Percentiles rank a stretch among this genome's conserved stretches.
These are phyloP conservation scores for Fusarium siculi DNA, from an alignment of 2,329 filamentous ascomycete genomes.

Conservation along the genomic window DNA sequence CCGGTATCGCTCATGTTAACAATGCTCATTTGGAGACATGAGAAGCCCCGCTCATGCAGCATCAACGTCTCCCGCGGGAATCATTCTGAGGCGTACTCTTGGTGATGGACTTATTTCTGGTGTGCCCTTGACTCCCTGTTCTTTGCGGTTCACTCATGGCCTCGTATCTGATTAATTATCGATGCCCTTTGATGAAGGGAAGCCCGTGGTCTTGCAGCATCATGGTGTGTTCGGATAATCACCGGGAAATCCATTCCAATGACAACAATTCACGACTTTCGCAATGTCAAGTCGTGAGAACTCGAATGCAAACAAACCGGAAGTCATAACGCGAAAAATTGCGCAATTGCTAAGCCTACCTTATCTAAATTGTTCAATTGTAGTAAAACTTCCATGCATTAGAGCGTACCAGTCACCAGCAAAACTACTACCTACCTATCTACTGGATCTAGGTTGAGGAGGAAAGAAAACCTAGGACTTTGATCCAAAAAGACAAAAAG, in stretches of 20 bases:
- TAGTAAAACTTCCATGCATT: not conserved
- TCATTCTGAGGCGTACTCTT: slow-evolving; percentile 47
- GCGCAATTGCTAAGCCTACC: too few relatives aligned
- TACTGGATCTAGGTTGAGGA: not conserved
- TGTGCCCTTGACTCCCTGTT: slow-evolving; percentile 47
- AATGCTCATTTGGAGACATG: not conserved
- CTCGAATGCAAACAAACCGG: not conserved
- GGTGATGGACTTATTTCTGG: slow-evolving; percentile 52
- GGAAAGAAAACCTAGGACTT: not conserved
- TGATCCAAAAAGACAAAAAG: not conserved
- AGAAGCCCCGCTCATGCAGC: not conserved
- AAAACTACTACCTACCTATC: not conserved
- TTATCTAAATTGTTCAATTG: not conserved
- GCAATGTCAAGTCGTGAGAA: not conserved
- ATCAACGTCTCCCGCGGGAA: not conserved
- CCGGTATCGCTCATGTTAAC: slow-evolving; percentile 1
- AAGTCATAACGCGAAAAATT: not conserved
- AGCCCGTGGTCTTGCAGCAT: slow-evolving; percentile 17
- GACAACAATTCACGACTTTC: not conserved
- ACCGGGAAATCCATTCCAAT: slow-evolving; percentile 19
- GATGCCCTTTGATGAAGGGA: slow-evolving; percentile 11
- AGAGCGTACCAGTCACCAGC: not conserved
- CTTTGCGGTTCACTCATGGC: slow-evolving; percentile 47
- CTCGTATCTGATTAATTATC: slow-evolving; percentile 9
- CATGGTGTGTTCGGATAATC: slow-evolving; percentile 38